Conservation (phyloP, 2,329 filamentous ascomycete genomes). For the Byssoonygena ceratinophila region DNA sequence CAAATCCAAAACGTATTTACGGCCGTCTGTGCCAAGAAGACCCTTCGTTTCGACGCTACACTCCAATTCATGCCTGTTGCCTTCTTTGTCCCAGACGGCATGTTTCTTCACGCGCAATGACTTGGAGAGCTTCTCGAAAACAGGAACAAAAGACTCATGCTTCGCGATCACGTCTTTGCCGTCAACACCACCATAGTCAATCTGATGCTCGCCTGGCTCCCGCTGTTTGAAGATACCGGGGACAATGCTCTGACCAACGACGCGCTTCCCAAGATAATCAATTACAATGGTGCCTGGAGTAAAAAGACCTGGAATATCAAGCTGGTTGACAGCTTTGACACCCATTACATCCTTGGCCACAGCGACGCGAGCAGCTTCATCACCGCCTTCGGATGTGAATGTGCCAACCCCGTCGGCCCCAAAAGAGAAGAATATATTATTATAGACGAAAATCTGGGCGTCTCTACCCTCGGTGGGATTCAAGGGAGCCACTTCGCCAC, state of each 20-base stretch:
- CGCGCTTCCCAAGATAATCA: slow-evolving; percentile 91
- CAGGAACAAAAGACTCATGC: slow-evolving; percentile 70
- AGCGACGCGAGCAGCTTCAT: slow-evolving; percentile 89
- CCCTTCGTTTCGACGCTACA: slow-evolving; percentile 97
- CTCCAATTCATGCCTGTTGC: slow-evolving; percentile 79
- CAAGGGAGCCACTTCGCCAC: slow-evolving; percentile 81
- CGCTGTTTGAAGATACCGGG: slow-evolving; percentile 98
- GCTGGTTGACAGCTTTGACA: slow-evolving; percentile 89
- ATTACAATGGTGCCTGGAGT: slow-evolving; percentile 93
- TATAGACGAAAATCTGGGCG: slow-evolving; percentile 98
- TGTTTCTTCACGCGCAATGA: slow-evolving; percentile 87
- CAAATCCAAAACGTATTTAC: slow-evolving; percentile 94
- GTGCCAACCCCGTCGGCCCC: slow-evolving; percentile 95
- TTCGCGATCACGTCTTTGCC: slow-evolving; percentile 91
- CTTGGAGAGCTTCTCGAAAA: slow-evolving; percentile 86
- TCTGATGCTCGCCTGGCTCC: slow-evolving; percentile 94
- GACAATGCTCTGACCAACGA: slow-evolving; percentile 95
- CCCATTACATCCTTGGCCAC: slow-evolving; percentile 94
- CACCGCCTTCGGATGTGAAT: slow-evolving; percentile 89
- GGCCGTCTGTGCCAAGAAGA: slow-evolving; percentile 86
- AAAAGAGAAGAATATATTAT: slow-evolving; percentile 99
- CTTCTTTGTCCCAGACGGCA: slow-evolving; percentile 94
- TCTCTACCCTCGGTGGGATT: slow-evolving; percentile 90
- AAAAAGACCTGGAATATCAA: slow-evolving; percentile 89
- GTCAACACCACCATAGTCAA: slow-evolving; percentile 96